Conservation (phyloP, 2,329 filamentous ascomycete species). For the Alternaria triticina region DNA sequence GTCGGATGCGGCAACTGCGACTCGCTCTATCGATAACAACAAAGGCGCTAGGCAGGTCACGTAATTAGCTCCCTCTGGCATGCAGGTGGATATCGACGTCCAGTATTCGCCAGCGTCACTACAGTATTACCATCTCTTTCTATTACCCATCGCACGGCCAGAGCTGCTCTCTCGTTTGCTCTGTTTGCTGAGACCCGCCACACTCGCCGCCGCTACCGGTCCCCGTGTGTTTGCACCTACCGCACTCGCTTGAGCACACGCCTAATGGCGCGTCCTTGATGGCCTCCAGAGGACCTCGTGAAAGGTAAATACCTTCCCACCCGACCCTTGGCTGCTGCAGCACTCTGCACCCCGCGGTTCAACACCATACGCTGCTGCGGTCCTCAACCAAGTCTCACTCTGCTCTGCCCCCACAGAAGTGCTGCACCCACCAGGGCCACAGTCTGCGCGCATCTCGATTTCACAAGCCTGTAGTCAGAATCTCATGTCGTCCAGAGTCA, state of each 20-base stretch:
- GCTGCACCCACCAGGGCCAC: constrained; percentile 39
- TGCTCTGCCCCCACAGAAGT: constrained; percentile 29
- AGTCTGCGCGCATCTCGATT: constrained; percentile 39
- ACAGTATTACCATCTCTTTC: constrained; percentile 19
- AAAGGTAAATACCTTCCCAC: constrained; percentile 29
- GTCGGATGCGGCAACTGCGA: background rate
- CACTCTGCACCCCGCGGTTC: background rate
- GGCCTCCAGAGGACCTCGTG: constrained; percentile 35
- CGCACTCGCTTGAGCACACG: constrained; percentile 46
- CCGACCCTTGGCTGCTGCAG: constrained; percentile 23
- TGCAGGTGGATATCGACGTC: constrained; percentile 8
- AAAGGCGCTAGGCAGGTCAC: constrained; percentile 11
- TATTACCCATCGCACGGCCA: constrained; percentile 9
- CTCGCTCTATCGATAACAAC: constrained; percentile 9
- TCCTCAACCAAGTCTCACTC: constrained; percentile 23
- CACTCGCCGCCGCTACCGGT: constrained; percentile 9
- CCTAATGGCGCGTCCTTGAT: constrained; percentile 48
- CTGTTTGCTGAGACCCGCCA: constrained; percentile 1
- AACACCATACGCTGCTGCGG: constrained; percentile 14
- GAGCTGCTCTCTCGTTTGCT: constrained; percentile 16
- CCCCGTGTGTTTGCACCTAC: constrained; percentile 31
- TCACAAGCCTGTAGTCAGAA: constrained; percentile 43
- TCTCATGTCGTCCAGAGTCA: constrained; percentile 97
- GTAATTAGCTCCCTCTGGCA: constrained; percentile 13
- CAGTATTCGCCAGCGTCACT: constrained; percentile 6